phyloP scores from a whole-genome alignment of 2,329 filamentous ascomycete species.

The Calonectria pteridis region DNA sequence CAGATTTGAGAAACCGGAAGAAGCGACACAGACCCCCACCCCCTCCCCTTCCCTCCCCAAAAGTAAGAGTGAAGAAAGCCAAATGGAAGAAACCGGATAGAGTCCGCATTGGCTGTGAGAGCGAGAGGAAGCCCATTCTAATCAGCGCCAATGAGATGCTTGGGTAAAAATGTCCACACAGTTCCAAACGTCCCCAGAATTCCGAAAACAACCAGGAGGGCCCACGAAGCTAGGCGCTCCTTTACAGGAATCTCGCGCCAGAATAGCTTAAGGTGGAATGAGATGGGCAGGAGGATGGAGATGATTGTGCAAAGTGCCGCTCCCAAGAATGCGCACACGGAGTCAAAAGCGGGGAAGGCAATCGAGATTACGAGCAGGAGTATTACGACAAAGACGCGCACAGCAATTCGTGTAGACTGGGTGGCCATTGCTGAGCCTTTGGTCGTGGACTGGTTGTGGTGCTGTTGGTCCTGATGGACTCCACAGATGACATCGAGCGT shows the following conservation, averaged over 20 bases:
- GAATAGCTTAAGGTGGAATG: constrained; percentile 93
- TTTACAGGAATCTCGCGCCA: constrained; percentile 73
- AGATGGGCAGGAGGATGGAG: constrained; percentile 88
- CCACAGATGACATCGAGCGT: constrained; percentile 86
- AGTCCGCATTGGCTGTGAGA: not conserved
- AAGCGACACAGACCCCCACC: not conserved
- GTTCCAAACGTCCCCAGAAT: constrained; percentile 83
- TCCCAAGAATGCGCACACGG: constrained; percentile 92
- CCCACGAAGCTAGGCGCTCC: constrained; percentile 77
- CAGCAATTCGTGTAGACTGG: constrained; percentile 63
- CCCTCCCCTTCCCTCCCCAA: too few relatives aligned
- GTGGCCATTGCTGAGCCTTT: constrained; percentile 58
- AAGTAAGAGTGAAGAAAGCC: not conserved
- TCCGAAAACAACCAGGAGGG: constrained; percentile 76
- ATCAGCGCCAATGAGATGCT: constrained; percentile 74
- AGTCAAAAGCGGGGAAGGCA: constrained; percentile 81
- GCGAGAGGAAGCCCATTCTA: constrained; percentile 20
- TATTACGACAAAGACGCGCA: constrained; percentile 77
- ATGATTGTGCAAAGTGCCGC: constrained; percentile 93
- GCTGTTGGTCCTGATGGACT: constrained; percentile 65
- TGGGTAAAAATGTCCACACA: constrained; percentile 88
- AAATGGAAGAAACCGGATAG: not conserved
- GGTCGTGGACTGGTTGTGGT: constrained; percentile 49
- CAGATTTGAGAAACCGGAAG: not conserved
- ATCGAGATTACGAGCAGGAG: constrained; percentile 81